Conservation (phyloP, 805 yeast species). For the Starmerella geochares region DNA sequence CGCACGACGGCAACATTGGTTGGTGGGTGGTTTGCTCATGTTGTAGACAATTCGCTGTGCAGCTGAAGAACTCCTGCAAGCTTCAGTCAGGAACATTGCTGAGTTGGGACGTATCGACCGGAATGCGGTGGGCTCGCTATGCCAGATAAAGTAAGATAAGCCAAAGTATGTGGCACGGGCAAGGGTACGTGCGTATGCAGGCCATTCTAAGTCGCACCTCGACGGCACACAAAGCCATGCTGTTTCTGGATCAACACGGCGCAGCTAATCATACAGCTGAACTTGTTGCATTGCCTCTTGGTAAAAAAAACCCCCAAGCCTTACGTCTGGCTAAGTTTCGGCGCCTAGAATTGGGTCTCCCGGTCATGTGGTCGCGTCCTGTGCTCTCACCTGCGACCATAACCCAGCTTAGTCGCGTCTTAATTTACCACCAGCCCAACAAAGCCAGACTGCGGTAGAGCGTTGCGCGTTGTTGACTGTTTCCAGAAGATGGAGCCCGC, state of each 20-base stretch:
- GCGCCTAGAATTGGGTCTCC: no score
- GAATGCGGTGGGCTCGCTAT: neutral
- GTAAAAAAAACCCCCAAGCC: no score
- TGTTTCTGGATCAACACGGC: neutral
- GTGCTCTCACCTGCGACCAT: neutral
- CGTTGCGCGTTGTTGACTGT: neutral
- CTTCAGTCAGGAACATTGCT: neutral
- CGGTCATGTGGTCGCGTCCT: no score
- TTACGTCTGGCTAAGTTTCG: no score
- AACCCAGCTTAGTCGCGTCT: constrained; percentile 1
- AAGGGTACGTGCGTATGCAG: neutral
- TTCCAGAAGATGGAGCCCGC: constrained; percentile 18
- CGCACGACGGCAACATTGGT: neutral
- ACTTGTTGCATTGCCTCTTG: no score
- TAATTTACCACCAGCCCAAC: no score
- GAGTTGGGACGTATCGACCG: neutral
- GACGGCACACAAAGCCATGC: neutral
- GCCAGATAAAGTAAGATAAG: neutral
- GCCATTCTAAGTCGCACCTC: neutral
- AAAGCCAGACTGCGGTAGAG: no score
- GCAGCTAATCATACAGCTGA: no score
- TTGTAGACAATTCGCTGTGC: neutral
- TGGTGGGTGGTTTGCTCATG: neutral
- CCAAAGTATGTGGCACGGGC: constrained; percentile 1
- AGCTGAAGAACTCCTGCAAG: neutral